phyloP scores from a whole-genome alignment of 1,284 basidiomycete species.

The Volvariella volvacea region DNA sequence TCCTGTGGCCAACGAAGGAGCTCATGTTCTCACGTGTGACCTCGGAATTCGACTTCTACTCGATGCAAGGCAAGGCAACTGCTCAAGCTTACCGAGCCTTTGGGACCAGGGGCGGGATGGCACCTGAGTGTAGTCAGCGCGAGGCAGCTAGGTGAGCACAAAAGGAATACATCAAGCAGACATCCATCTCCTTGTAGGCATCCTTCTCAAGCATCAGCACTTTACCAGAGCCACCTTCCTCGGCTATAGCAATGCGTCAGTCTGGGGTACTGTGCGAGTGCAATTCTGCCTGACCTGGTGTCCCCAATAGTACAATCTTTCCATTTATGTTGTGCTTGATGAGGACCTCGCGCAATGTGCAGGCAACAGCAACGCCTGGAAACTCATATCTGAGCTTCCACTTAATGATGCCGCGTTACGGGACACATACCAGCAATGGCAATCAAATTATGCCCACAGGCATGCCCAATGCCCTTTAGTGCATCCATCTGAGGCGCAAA shows the following conservation, averaged over 20 bases:
- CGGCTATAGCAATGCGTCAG: conserved; percentile 36
- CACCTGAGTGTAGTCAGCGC: conserved; percentile 36
- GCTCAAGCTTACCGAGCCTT: conserved; percentile 40
- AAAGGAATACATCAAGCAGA: conserved; percentile 59
- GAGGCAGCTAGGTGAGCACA: conserved; percentile 4
- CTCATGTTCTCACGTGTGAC: conserved; percentile 43
- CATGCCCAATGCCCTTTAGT: conserved; percentile 46
- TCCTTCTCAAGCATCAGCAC: conserved; percentile 64
- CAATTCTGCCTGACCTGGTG: conserved; percentile 55
- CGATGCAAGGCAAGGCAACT: conserved; percentile 52
- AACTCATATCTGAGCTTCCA: background rate
- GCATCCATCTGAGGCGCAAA: conserved; percentile 40
- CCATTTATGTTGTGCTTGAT: conserved; percentile 61
- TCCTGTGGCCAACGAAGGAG: conserved; percentile 4
- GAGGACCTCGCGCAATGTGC: conserved; percentile 66
- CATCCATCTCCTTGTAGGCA: conserved; percentile 72
- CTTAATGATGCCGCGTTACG: background rate
- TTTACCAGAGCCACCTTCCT: conserved; percentile 80
- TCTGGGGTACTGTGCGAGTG: conserved; percentile 3
- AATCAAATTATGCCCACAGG: conserved; percentile 85
- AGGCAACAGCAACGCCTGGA: conserved; percentile 59
- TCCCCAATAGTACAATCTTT: conserved; percentile 75
- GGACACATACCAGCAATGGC: conserved; percentile 50
- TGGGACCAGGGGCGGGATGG: conserved; percentile 51
- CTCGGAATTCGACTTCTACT: conserved; percentile 59